A percentile compares a stretch with the other conserved stretches of the same genome.
These are phyloP conservation scores for Stephania japonica DNA, from an alignment of 164 flowering plant genomes.

Conservation along the genomic window DNA sequence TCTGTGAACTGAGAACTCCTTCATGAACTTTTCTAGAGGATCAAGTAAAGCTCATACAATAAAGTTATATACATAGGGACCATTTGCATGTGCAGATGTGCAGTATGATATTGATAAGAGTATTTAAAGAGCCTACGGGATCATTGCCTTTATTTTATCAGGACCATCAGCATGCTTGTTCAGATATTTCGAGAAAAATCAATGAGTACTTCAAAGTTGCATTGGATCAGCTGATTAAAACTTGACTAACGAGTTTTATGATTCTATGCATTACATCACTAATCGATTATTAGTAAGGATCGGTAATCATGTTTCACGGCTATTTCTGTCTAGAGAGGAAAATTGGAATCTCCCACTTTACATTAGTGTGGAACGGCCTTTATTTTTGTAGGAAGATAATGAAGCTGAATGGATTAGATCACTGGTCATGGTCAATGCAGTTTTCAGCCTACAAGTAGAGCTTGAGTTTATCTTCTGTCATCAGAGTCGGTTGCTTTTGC, in stretches of 20 bases:
- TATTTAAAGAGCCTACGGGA: background rate
- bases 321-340: background rate
- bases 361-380: background rate
- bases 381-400: background rate
- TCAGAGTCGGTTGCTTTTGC: background rate
- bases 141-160: background rate
- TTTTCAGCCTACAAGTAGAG: background rate
- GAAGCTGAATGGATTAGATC: background rate
- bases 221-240: background rate
- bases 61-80: background rate
- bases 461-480: background rate
- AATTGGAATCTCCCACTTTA: background rate
- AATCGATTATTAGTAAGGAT: background rate
- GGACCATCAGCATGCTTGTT: background rate
- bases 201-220: background rate
- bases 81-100: slow-evolving; percentile 6
- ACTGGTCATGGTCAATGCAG: slow-evolving; percentile 3
- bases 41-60: background rate
- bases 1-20: background rate
- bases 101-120: background rate
- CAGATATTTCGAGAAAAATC: background rate
- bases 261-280: background rate
- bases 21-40: background rate
- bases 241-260: background rate
- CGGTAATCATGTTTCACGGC: background rate